phyloP scores from a whole-genome alignment of 176 grass and related monocot species.

The Stipa capillata region DNA sequence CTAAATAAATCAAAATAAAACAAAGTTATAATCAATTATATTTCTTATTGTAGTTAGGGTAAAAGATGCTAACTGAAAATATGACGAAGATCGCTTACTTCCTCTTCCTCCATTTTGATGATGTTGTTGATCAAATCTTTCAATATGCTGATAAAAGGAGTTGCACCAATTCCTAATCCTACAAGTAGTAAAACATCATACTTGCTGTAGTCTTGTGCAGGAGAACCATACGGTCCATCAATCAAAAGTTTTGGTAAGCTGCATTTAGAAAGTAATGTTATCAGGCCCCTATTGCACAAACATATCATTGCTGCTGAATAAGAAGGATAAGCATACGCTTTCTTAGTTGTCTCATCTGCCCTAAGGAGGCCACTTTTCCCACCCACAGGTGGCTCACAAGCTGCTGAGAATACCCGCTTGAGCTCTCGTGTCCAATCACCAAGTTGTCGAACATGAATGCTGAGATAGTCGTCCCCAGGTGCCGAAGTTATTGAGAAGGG shows the following conservation, averaged over 20 bases:
- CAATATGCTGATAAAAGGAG: conserved; percentile 87
- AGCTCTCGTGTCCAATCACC: conserved; percentile 98
- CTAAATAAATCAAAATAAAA: neutral
- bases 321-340: conserved; percentile 35
- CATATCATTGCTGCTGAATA: conserved; percentile 13
- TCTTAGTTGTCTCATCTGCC: conserved; percentile 81
- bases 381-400: conserved; percentile 73
- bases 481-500: conserved; percentile 98
- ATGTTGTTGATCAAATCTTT: conserved; percentile 83
- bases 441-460: conserved; percentile 92
- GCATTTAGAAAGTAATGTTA: conserved; percentile 26
- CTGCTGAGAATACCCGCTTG: conserved; percentile 74
- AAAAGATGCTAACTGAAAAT: neutral
- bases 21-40: neutral
- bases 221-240: conserved; percentile 91
- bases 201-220: conserved; percentile 89
- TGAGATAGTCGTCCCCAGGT: conserved; percentile 85
- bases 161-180: conserved; percentile 90
- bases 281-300: conserved; percentile 8
- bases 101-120: conserved; percentile 73
- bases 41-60: neutral
- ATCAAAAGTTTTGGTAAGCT: conserved; percentile 98
- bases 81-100: conserved; percentile 28
- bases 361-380: conserved; percentile 96
- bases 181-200: conserved; percentile 88